Evolutionary conservation across 2,329 filamentous ascomycete species (phyloP), one percentile per base, ranked within the genome.

Genomic region (Talaromyces atroroseus): DNA sequence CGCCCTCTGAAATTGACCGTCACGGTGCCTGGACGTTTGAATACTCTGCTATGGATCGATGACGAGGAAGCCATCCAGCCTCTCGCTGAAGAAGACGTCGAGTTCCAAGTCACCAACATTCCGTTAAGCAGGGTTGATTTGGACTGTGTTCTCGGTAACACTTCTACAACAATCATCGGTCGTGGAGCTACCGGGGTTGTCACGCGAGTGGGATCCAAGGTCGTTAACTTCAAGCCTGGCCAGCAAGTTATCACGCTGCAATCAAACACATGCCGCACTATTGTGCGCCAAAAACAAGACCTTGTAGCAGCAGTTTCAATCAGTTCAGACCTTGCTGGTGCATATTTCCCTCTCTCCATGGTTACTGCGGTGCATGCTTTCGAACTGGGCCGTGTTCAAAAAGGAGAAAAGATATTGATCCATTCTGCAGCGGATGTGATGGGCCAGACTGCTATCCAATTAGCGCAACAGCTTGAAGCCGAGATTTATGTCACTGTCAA

Each of bases 61-160:
- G 26, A 59, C 40, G 21, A 58, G 63, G 38, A 36, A 38, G 1
- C 18, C 36, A 6, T 58, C 38, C 50, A 55, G 40, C 57, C 60
- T 20, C 54, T 63, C 10, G 54, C 50, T 34, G 58, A 58, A 16
- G 58, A 63, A 10, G 32, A 62, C 1, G 47, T 70, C n/a, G 63
- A 68, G 29, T 63, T 71, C n/a, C 46, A 67, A n/a, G 57, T 62
- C 18, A 54, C 57, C 14, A 65, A 63, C 1, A 59, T 60, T n/a
- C 65, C 64, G 12, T 24, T 69, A 29, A 69, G 66, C 56, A 68
- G 65, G 58, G 59, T 58, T 12, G 66, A 66, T 42, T 53, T 64
- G 24, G 52, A 64, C 53, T 50, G 60, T 34, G 57, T 58, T n/a
- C 46, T 64, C 40, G 62, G 62, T 12, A 62, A 63, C 47, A 42